Conservation (phyloP, 768 basidiomycete genomes). For the Suillus placidus region DNA sequence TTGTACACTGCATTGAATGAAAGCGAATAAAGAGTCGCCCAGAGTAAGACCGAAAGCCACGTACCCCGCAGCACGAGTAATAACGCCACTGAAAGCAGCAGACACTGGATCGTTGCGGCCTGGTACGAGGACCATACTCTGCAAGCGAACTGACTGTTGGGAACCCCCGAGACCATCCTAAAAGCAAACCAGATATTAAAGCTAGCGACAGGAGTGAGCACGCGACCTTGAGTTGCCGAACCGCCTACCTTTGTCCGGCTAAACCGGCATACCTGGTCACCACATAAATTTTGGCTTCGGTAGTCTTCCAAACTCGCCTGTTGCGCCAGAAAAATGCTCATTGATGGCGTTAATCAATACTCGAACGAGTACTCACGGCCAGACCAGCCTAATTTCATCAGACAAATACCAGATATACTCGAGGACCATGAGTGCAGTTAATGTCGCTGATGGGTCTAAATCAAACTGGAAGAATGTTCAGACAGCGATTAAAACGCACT, state of each 20-base stretch:
- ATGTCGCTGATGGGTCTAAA: conserved; percentile 8
- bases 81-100: conserved; percentile 17
- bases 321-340: not conserved
- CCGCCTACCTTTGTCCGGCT: conserved; percentile 22
- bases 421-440: conserved; percentile 19
- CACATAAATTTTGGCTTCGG: conserved; percentile 14
- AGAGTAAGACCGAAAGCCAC: conserved; percentile 5
- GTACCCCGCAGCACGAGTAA: conserved; percentile 24
- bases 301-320: not conserved
- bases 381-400: conserved; percentile 21
- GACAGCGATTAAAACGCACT: not conserved
- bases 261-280: conserved; percentile 20
- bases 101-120: conserved; percentile 15
- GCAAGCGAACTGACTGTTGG: conserved; percentile 14
- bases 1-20: conserved; percentile 17
- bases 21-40: not conserved
- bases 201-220: conserved; percentile 12
- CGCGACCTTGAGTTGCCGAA: not conserved
- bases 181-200: conserved; percentile 25
- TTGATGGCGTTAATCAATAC: not conserved
- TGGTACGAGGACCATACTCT: conserved; percentile 23
- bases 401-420: conserved; percentile 18
- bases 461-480: not conserved
- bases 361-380: conserved; percentile 22
- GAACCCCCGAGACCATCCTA: conserved; percentile 21